Evolutionary conservation across 1,284 basidiomycete species (phyloP), one percentile per base, ranked within the genome.

Genomic region (Cryptococcus sp.): DNA sequence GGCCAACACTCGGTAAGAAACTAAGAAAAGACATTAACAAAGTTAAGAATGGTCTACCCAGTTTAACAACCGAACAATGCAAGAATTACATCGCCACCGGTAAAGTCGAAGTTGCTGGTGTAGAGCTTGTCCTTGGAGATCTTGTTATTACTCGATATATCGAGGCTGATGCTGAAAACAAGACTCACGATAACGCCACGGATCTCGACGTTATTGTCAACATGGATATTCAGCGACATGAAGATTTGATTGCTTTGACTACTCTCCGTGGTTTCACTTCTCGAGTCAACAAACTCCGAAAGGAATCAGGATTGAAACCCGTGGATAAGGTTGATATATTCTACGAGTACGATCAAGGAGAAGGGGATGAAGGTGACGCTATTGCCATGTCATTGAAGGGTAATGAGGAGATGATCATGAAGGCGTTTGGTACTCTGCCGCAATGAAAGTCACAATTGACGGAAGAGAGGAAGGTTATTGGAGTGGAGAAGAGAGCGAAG

Each of bases 161-260:
- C 65, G 92, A 97, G 70, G 79, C 90, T 2, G 55, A 55, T 2
- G 60, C 61, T 36, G 66, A 60, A 33, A 66, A 61, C 23, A 59
- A 61, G 43, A 63, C 70, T 14, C 89, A 86, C 68, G 89, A 89
- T 56, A 88, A 88, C 14, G 86, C 95, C 67, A 92, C 91, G 35
- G 92, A 98, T 78, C 90, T 89, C 69, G 91, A 98, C 62, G 93
- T 96, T 50, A 93, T 97, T 52, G 84, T 98, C 59, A 83, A 96
- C 47, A 83, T 98, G 44, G 95, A 98, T 76, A 84, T 90, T 57
- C 84, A 89, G 71, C 83, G 89, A 52, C 88, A 96, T 66, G 83
- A 88, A 1, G 92, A 96, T 65, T 83, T 98, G 55, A 85, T 88
- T 76, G 82, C 85, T 56, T 89, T 97, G 78, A 93, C 91, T 78